Conservation (phyloP, 2,329 filamentous ascomycete genomes). For the Colletotrichum sp. region DNA sequence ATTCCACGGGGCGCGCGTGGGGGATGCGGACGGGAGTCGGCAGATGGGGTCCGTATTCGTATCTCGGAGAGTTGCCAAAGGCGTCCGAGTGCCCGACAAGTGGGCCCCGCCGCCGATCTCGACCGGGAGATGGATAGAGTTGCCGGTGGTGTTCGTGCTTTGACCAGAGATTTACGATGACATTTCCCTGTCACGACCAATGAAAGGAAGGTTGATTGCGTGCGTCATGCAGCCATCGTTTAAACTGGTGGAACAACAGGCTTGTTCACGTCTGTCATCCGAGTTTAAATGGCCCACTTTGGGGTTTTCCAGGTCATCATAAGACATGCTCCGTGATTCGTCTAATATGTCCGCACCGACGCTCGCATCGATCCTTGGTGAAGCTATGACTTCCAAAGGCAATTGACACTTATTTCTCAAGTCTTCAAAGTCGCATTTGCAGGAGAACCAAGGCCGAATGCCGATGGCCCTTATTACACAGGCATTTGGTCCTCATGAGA, state of each 20-base stretch:
- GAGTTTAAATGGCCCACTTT: neutral
- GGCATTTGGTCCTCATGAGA: fast-evolving
- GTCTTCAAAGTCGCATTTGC: neutral
- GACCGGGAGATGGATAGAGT: no score
- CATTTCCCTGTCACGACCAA: neutral
- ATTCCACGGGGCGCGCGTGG: neutral
- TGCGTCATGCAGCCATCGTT: neutral
- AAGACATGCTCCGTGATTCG: neutral
- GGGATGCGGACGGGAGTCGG: neutral
- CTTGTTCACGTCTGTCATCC: neutral
- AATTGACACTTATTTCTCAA: neutral
- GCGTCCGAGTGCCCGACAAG: neutral
- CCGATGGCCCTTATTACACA: neutral
- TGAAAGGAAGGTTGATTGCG: neutral
- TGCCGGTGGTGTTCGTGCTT: neutral
- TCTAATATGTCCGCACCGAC: neutral
- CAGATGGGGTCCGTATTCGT: slow-evolving; percentile 1
- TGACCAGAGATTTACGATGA: neutral
- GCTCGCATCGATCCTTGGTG: neutral
- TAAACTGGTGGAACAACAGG: neutral
- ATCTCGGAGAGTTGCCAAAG: neutral
- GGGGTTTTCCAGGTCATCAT: neutral
- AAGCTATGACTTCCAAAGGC: neutral
- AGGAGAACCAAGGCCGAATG: neutral
- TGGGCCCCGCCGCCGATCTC: neutral